Percentiles rank a stretch among this genome's conserved stretches.
Conservation (phyloP, 177 flowering plant genomes). For the Vitis hybrid region DNA sequence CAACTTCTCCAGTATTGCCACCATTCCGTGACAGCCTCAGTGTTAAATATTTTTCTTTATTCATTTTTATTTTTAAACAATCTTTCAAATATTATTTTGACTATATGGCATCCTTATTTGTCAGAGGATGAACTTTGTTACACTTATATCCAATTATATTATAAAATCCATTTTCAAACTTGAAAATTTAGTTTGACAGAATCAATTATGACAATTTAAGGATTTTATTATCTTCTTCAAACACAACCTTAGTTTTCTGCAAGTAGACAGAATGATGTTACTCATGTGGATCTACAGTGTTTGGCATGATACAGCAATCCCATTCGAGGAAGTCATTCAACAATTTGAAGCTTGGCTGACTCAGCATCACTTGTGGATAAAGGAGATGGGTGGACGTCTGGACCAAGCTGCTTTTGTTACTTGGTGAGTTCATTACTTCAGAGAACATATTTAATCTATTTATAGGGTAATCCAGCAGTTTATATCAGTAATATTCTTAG, state of each 20-base stretch:
- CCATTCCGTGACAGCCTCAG: too few species aligned
- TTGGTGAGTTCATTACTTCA: slow-evolving; percentile 52
- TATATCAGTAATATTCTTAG: background rate
- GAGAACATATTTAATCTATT: background rate
- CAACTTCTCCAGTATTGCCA: too few species aligned
- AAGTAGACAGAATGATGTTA: slow-evolving; percentile 1
- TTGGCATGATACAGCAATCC: slow-evolving; percentile 95
- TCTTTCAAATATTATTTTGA: too few species aligned
- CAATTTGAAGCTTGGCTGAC: slow-evolving; percentile 84
- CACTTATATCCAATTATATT: too few species aligned
- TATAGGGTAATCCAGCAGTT: too few species aligned
- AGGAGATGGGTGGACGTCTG: slow-evolving; percentile 47
- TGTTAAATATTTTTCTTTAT: too few species aligned
- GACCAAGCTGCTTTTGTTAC: slow-evolving; percentile 88
- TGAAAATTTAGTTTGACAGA: too few species aligned
- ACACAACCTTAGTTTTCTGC: background rate
- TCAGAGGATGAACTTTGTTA: too few species aligned
- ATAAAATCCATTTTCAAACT: too few species aligned
- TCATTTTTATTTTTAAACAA: too few species aligned
- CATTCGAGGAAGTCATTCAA: slow-evolving; percentile 70
- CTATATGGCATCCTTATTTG: too few species aligned
- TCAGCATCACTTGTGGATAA: slow-evolving; percentile 60
- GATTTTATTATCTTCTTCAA: background rate
- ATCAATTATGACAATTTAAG: background rate
- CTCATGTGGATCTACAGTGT: slow-evolving; percentile 54